phyloP scores from a whole-genome alignment of 352 stramenopile genomes.

The Phytopythium oedochilum region DNA sequence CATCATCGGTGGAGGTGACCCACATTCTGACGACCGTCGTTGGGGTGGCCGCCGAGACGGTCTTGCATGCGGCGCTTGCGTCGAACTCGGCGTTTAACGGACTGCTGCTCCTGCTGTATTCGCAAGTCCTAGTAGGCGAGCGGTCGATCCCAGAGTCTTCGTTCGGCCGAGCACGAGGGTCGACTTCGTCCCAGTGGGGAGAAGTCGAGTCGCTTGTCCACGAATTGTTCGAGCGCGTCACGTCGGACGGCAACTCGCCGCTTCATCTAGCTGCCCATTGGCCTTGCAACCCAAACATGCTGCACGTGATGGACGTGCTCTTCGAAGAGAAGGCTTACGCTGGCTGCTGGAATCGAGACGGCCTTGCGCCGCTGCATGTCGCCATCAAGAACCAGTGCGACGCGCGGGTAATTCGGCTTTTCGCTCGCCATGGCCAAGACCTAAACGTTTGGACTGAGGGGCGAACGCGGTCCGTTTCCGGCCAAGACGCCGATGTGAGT shows the following conservation, averaged over 20 bases:
- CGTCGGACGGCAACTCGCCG: conserved; percentile 25
- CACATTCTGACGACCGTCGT: conserved; percentile 18
- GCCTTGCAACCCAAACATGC: conserved; percentile 27
- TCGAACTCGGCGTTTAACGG: conserved; percentile 34
- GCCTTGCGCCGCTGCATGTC: conserved; percentile 48
- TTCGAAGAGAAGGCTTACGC: conserved; percentile 34
- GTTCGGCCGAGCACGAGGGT: background rate
- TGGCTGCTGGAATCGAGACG: conserved; percentile 47
- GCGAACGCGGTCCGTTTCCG: conserved; percentile 2
- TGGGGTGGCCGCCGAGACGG: conserved; percentile 24
- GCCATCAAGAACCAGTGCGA: conserved; percentile 40
- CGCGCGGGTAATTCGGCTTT: conserved; percentile 34
- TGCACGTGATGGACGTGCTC: conserved; percentile 37
- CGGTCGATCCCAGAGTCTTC: background rate
- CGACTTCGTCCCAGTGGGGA: background rate
- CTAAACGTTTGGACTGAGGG: conserved; percentile 65
- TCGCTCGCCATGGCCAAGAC: conserved; percentile 42
- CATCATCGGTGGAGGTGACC: conserved; percentile 7
- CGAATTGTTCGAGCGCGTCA: conserved; percentile 5
- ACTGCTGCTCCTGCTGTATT: conserved; percentile 31
- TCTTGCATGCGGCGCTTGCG: conserved; percentile 37
- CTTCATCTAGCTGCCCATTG: conserved; percentile 49
- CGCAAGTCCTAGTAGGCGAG: conserved; percentile 11
- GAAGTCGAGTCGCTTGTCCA: background rate
- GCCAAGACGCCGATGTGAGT: background rate